Percentiles rank a stretch among this genome's conserved stretches.
Conservation (phyloP, 257 asterid species). For the Salvia miltiorrhiza region DNA sequence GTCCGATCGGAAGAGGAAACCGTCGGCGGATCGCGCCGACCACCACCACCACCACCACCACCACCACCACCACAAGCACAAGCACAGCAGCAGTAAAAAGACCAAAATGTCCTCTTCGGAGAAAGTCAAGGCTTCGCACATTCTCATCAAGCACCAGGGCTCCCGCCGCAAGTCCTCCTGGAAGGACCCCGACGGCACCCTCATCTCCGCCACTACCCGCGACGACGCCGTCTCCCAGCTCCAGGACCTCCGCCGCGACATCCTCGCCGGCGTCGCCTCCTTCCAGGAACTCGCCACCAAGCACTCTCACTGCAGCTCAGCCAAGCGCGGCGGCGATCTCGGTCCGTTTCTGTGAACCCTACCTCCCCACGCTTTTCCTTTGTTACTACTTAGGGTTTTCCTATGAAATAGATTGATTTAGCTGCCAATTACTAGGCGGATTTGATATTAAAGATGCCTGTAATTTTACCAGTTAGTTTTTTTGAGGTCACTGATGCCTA, state of each 20-base stretch:
- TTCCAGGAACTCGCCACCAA: conserved; percentile 68
- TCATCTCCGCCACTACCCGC: conserved; percentile 71
- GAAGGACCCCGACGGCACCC: conserved; percentile 89
- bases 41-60: conserved; percentile 25
- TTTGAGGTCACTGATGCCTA: background rate
- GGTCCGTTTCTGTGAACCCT: conserved; percentile 39
- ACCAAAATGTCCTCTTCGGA: conserved; percentile 71
- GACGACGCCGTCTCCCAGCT: conserved; percentile 79
- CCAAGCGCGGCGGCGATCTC: conserved; percentile 96
- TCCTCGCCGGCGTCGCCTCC: conserved; percentile 63
- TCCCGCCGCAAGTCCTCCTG: conserved; percentile 94
- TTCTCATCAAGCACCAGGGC: conserved; percentile 90
- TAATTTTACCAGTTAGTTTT: background rate
- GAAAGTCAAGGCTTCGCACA: conserved; percentile 85
- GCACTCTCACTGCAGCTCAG: conserved; percentile 88
- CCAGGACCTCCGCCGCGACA: conserved; percentile 51
- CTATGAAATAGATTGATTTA: background rate
- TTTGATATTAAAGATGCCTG: background rate
- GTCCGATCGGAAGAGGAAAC: conserved; percentile 82
- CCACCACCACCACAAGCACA: conserved; percentile 34
- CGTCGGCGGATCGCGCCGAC: conserved; percentile 48
- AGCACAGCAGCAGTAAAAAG: conserved; percentile 43
- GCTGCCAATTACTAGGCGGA: background rate
- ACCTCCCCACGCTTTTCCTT: background rate
- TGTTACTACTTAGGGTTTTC: background rate